Conservation (phyloP, 805 yeast species). For the Clavispora santaluciae region DNA sequence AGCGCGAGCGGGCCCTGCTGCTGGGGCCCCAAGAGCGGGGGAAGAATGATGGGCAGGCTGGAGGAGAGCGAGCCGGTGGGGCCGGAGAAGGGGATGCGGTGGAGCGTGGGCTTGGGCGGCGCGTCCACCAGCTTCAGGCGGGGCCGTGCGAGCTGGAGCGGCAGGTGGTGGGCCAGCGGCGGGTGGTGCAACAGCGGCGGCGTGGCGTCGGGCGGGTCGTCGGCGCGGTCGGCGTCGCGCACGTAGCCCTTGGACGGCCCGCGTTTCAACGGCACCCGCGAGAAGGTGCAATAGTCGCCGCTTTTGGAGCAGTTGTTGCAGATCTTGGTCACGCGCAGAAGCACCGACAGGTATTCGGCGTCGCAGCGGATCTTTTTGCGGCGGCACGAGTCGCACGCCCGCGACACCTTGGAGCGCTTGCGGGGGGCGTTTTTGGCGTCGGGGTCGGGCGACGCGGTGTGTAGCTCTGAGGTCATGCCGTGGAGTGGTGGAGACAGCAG, state of each 20-base stretch:
- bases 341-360: conserved; percentile 45
- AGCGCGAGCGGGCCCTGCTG: conserved; percentile 7
- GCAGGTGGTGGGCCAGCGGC: not conserved
- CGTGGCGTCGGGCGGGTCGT: not conserved
- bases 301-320: conserved; percentile 63
- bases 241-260: conserved; percentile 76
- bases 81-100: conserved; percentile 4
- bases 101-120: conserved; percentile 9
- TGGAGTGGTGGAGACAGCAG: not conserved
- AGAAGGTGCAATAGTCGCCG: conserved; percentile 60
- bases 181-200: not conserved
- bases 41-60: conserved; percentile 14
- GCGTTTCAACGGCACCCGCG: conserved; percentile 67
- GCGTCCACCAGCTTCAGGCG: conserved; percentile 14
- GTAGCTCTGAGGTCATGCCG: not conserved
- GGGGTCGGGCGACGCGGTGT: not conserved
- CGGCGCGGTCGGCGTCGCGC: conserved; percentile 21
- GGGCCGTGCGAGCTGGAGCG: conserved; percentile 6
- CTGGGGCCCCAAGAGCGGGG: conserved; percentile 14
- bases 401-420: conserved; percentile 65
- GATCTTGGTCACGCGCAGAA: conserved; percentile 43
- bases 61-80: conserved; percentile 3
- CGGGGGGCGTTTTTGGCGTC: conserved; percentile 26
- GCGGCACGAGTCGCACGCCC: conserved; percentile 81
- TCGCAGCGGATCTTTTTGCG: conserved; percentile 70